Evolutionary conservation across 331 rosid genomes (phyloP), one percentile per base, ranked within the genome.

Genomic region (Saraca asoca): DNA sequence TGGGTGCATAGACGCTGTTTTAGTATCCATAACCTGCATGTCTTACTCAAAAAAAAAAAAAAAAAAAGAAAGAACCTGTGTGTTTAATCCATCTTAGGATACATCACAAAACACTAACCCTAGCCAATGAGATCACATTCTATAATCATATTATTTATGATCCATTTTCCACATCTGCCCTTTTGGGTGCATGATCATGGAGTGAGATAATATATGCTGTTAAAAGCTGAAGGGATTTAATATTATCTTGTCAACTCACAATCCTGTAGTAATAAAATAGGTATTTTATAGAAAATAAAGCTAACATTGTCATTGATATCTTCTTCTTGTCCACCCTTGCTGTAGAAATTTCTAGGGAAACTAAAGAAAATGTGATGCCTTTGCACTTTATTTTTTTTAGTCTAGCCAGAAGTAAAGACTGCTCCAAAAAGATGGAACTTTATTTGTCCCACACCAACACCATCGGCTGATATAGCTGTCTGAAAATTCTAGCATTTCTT

Each of bases 271-370:
- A 6, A 29, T 18, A 46, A 44, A 44, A 20, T 51, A 45, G 66
- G 4, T 50, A 46, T 75, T 46, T 37, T 14, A 7, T 43, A 31
- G 51, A 20, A 59, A 29, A 37, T 9, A 14, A 19, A 56, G 44
- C 29, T 51, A 37, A n/a, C 16, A 43, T 57, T 43, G 56, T 44
- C 64, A 48, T 59, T 54, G 67, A 52, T 71, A 46, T 45, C 71
- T 53, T 46, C n/a, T 15, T 62, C 43, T 4, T 63, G 17, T 41
- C 44, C 49, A 31, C 57, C 51, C 31, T 14, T 44, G 45, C 48
- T 49, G 14, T 13, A 43, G 12, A 31, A 17, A 35, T 73, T 34
- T 73, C 37, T 50, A 48, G 39, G 55, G 38, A 64, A 71, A 70
- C 64, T 62, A n/a, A 17, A 44, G 43, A 35, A 42, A 64, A 43